Conservation (phyloP, 169 alveolate species). For the Babesia caballi region DNA sequence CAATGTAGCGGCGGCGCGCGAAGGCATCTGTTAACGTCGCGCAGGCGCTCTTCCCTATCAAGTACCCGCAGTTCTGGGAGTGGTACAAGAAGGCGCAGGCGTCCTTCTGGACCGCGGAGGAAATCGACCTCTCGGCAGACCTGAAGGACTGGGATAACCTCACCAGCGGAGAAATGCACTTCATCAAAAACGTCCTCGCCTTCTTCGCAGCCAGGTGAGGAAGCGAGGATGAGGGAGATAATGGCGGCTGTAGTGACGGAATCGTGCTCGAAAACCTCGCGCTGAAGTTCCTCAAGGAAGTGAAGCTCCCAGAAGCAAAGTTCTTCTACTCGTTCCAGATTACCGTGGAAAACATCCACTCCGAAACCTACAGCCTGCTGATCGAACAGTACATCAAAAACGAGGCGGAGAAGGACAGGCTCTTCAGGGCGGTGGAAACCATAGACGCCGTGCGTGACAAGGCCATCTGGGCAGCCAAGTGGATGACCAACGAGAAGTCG, state of each 20-base stretch:
- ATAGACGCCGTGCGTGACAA: constrained; percentile 90
- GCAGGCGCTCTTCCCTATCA: constrained; percentile 80
- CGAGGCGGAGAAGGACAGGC: constrained; percentile 87
- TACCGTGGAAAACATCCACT: constrained; percentile 98
- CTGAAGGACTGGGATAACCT: constrained; percentile 91
- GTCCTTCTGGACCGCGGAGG: constrained; percentile 98
- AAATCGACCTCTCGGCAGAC: constrained; percentile 94
- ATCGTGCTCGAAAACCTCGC: constrained; percentile 98
- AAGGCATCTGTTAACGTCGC: neutral
- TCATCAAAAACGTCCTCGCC: constrained; percentile 93
- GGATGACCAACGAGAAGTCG: constrained; percentile 91
- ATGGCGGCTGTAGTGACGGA: constrained; percentile 87
- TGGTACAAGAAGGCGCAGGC: constrained; percentile 98
- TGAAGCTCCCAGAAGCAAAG: constrained; percentile 95
- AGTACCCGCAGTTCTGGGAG: constrained; percentile 90
- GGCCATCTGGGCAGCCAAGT: constrained; percentile 97
- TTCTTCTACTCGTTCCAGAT: constrained; percentile 97
- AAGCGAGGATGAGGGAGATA: neutral
- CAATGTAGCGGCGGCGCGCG: neutral
- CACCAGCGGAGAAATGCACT: constrained; percentile 88
- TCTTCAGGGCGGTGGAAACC: constrained; percentile 92
- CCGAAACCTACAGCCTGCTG: constrained; percentile 93
- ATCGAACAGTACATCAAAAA: constrained; percentile 88
- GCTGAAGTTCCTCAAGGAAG: constrained; percentile 90
- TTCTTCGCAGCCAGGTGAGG: constrained; percentile 92